A percentile compares a stretch with the other conserved stretches of the same genome.
Conservation (phyloP, 306 rosid species). For the Arachis stenosperma region DNA sequence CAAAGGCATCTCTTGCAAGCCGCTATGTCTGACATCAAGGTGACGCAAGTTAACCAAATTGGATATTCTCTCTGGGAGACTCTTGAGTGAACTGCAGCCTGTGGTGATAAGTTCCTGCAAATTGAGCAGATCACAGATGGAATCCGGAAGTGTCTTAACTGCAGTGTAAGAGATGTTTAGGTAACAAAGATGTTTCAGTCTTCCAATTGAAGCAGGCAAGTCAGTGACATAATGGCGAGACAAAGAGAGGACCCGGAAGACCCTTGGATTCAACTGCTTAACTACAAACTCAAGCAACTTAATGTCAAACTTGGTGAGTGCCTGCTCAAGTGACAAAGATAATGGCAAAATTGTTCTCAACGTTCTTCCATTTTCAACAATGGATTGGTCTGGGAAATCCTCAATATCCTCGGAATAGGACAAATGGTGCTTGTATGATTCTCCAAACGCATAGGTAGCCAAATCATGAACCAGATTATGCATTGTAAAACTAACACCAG, state of each 20-base stretch:
- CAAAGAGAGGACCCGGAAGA: slow-evolving; percentile 28
- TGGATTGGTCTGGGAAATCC: not conserved
- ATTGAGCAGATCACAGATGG: slow-evolving; percentile 31
- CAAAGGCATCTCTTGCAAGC: slow-evolving; percentile 39
- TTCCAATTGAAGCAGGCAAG: slow-evolving; percentile 33
- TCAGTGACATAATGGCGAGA: not conserved
- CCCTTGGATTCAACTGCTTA: not conserved
- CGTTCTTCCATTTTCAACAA: not conserved
- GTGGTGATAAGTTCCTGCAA: slow-evolving; percentile 42
- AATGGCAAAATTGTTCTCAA: not conserved
- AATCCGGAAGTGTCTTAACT: slow-evolving; percentile 28
- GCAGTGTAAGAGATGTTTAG: slow-evolving; percentile 34
- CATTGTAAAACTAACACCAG: slow-evolving; percentile 37
- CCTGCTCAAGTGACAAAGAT: no score
- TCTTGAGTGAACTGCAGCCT: slow-evolving; percentile 9
- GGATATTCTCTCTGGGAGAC: slow-evolving; percentile 6
- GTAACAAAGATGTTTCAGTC: slow-evolving; percentile 40
- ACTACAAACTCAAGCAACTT: not conserved
- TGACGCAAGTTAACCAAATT: slow-evolving; percentile 30
- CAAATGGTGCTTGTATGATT: slow-evolving; percentile 35
- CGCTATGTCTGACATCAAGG: slow-evolving; percentile 26
- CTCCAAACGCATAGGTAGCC: slow-evolving; percentile 35
- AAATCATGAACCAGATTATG: slow-evolving; percentile 48
- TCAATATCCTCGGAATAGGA: slow-evolving; percentile 18
- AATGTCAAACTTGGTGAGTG: no score